phyloP scores from a whole-genome alignment of 352 stramenopile species.

The Phytophthora aleatoria region DNA sequence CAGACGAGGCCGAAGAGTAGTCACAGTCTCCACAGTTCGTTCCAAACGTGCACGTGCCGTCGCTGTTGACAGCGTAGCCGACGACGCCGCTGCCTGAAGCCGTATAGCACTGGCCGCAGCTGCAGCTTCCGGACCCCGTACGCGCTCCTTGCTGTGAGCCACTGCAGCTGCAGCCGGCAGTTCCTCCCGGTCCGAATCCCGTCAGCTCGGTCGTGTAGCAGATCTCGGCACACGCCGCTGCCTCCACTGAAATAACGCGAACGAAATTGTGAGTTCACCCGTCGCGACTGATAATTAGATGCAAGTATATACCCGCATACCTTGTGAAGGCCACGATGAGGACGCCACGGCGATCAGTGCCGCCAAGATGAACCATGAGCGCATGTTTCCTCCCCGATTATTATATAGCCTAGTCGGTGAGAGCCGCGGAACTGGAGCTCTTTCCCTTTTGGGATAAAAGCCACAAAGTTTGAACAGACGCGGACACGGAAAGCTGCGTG shows the following conservation, averaged over 20 bases:
- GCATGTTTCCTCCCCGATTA: constrained; percentile 15
- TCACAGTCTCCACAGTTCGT: constrained; percentile 44
- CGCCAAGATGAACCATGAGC: constrained; percentile 6
- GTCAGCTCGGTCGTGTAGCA: constrained; percentile 46
- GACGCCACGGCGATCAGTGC: constrained; percentile 6
- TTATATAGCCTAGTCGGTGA: not conserved
- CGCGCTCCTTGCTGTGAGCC: constrained; percentile 27
- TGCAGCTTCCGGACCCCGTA: constrained; percentile 32
- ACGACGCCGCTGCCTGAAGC: constrained; percentile 28
- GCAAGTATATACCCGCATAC: not conserved
- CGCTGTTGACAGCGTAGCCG: constrained; percentile 35
- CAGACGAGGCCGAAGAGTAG: constrained; percentile 18
- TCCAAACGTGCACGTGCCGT: constrained; percentile 38
- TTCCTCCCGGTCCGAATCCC: constrained; percentile 43
- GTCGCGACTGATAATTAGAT: not conserved
- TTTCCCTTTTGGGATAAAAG: constrained; percentile 7
- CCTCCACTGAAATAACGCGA: constrained; percentile 26
- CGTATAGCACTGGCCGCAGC: constrained; percentile 50
- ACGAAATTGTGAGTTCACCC: not conserved
- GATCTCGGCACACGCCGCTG: constrained; percentile 35
- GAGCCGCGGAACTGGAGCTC: not conserved
- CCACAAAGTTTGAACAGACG: constrained; percentile 23
- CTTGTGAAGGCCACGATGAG: constrained; percentile 7
- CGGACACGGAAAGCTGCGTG: constrained; percentile 4
- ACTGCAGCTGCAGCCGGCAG: constrained; percentile 36